A percentile compares a stretch with the other conserved stretches of the same genome.
phyloP scores from a whole-genome alignment of 176 grass and related monocot genomes.

The Bolboschoenus planiculmis region DNA sequence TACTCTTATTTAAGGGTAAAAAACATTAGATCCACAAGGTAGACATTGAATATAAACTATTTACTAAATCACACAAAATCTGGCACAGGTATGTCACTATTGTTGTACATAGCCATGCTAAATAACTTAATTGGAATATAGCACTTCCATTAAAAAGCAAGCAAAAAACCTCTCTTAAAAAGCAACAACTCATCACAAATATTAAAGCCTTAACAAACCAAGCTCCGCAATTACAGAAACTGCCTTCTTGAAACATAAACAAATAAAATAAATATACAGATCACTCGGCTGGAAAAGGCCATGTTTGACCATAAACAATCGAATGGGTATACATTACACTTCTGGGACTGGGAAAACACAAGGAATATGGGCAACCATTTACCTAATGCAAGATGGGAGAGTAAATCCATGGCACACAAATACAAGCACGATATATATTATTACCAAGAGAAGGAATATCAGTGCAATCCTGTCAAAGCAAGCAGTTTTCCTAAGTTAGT shows the following conservation, averaged over 20 bases:
- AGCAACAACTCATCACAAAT: background rate
- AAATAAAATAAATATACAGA: conserved; percentile 27
- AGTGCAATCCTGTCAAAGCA: conserved; percentile 51
- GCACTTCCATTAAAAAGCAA: background rate
- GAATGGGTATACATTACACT: background rate
- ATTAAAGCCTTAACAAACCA: conserved; percentile 10
- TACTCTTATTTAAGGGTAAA: background rate
- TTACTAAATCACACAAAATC: background rate
- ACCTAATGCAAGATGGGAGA: conserved; percentile 72
- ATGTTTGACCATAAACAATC: background rate
- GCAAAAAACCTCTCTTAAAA: background rate
- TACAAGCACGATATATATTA: conserved; percentile 79
- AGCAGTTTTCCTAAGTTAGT: background rate
- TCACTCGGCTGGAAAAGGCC: background rate
- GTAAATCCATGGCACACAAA: conserved; percentile 89
- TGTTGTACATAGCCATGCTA: background rate
- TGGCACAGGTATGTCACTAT: background rate
- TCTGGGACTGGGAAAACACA: background rate
- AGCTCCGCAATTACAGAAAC: background rate
- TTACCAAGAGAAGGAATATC: conserved; percentile 69
- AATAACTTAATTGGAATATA: background rate
- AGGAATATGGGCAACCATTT: conserved; percentile 3
- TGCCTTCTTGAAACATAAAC: conserved; percentile 12
- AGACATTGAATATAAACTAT: background rate
- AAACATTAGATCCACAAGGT: background rate